A percentile compares a stretch with the other conserved stretches of the same genome.
These are phyloP conservation scores for Leccinum angustisporum DNA, from an alignment of 1,284 basidiomycete genomes.

Conservation along the genomic window DNA sequence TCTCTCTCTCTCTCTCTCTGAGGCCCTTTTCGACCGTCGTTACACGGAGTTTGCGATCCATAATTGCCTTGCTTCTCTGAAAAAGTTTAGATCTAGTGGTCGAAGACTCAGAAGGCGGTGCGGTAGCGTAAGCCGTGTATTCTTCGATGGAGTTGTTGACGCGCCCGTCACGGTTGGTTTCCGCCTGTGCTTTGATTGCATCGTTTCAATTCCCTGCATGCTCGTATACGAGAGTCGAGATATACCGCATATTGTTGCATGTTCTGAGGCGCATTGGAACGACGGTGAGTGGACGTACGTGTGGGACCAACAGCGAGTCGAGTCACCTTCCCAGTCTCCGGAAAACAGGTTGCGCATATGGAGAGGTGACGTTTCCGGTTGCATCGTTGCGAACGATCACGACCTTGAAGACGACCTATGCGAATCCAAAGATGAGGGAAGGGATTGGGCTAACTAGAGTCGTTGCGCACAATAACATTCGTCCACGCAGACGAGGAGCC, in stretches of 20 bases:
- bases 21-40: constrained; percentile 97
- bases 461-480: constrained; percentile 75
- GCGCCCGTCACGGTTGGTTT: constrained; percentile 83
- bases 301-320: background rate
- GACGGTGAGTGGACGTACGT: constrained; percentile 6
- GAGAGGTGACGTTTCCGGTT: constrained; percentile 66
- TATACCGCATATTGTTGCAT: constrained; percentile 87
- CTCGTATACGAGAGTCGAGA: constrained; percentile 84
- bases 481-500: constrained; percentile 86
- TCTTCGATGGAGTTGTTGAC: constrained; percentile 62
- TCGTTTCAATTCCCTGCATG: constrained; percentile 92
- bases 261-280: constrained; percentile 76
- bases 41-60: constrained; percentile 79
- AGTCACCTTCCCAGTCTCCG: constrained; percentile 78
- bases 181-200: constrained; percentile 86
- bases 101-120: constrained; percentile 25
- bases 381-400: constrained; percentile 91
- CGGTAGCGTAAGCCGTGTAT: constrained; percentile 38
- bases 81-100: constrained; percentile 35
- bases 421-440: constrained; percentile 6
- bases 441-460: background rate
- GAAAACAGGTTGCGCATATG: constrained; percentile 75
- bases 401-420: constrained; percentile 92
- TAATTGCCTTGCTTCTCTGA: constrained; percentile 71
- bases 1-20: constrained; percentile 40